These are phyloP conservation scores for Saturnispora mendoncae DNA, from an alignment of 805 yeast genomes.

Conservation along the genomic window DNA sequence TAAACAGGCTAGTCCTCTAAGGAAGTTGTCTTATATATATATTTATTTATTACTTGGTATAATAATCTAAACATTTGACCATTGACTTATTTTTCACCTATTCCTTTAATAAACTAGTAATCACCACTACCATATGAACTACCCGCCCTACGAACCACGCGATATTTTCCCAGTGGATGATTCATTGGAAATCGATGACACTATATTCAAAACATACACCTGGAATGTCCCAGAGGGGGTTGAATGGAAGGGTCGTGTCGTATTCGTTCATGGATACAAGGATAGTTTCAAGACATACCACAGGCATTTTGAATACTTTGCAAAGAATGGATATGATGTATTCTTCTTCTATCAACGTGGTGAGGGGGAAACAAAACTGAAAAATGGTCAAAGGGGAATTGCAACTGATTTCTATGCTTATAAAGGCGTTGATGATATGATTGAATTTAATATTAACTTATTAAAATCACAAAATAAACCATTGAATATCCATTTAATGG, in stretches of 20 bases:
- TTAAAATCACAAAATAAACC: constrained; percentile 16
- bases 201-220: constrained; percentile 19
- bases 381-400: constrained; percentile 41
- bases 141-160: constrained; percentile 12
- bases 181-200: constrained; percentile 15
- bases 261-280: constrained; percentile 65
- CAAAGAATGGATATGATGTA: constrained; percentile 48
- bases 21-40: too few relatives aligned
- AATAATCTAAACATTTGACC: too few relatives aligned
- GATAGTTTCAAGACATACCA: constrained; percentile 46
- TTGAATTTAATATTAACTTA: constrained; percentile 36
- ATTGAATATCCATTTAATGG: constrained; percentile 44
- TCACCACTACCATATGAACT: too few relatives aligned
- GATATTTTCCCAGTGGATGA: constrained; percentile 8
- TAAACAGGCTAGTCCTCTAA: too few relatives aligned
- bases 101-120: too few relatives aligned
- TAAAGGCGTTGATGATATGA: constrained; percentile 51
- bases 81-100: too few relatives aligned
- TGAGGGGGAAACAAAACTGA: constrained; percentile 53
- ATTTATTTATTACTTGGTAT: too few relatives aligned
- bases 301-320: constrained; percentile 45
- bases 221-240: constrained; percentile 12
- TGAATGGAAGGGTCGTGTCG: constrained; percentile 40
- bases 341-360: constrained; percentile 73
- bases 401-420: constrained; percentile 50